Base-by-base conservation (phyloP, 495 filamentous ascomycete genomes). In the Aspergillus sclerotiicarbonarius region DNA sequence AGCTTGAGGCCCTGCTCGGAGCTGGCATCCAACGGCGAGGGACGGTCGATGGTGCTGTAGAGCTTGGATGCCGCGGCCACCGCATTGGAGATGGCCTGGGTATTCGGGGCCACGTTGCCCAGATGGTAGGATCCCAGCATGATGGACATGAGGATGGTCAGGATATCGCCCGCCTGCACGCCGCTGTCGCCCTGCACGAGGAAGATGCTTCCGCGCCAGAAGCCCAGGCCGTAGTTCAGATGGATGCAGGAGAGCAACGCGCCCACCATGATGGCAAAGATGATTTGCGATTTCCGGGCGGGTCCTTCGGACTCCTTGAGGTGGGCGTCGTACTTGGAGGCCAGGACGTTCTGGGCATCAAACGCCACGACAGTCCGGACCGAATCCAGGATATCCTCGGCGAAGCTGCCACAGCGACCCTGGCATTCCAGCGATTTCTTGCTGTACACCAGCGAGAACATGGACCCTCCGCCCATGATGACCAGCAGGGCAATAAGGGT, bases 331-430 rank as follows among this genome's bases (percentile, higher is more conserved):
- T 97, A 98, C 75, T 92, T 86, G 59, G 76, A 76, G 9, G 91
- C 90, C 25, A 98, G 80, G 59, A 90, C 90, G 35, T 91, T 86
- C 72, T 98, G 92, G 0, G 92, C 96, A 56, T 87, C 88, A 62
- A 97, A 98, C 6, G 93, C 94, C 4, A 87, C 85, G 13, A 92
- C 89, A 62, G 95, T 97, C 32, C 94, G 84, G 61, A 96, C 88
- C 8, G 92, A 96, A 62, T 88, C 92, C 62, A 97, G 84, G 57
- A 96, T 92, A 71, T 98, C 94, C 68, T 98, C 93, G 0, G 90
- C 93, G n/a, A 98, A 80, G 1, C 87, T 92, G 45, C 91, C 92
- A 60, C 91, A 91, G 15, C 83, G 74, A 21, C 89, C 91, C 62
- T 94, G 92, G 3, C 88, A 82, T 46, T 87, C 78, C 50, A 96